phyloP scores from a whole-genome alignment of 75 land plant genomes.

The Pinus albicaulis region DNA sequence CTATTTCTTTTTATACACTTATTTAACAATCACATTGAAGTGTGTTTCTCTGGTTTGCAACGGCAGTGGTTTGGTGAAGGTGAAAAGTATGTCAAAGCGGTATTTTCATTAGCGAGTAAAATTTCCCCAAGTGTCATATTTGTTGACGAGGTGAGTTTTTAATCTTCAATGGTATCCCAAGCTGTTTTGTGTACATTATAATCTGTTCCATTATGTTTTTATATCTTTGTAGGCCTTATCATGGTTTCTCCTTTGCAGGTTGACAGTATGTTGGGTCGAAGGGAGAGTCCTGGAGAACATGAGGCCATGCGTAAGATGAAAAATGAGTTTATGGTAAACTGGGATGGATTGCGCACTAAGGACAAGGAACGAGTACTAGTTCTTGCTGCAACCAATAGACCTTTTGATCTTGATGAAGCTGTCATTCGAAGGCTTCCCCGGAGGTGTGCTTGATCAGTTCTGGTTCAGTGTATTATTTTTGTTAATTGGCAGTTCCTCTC shows the following conservation, averaged over 20 bases:
- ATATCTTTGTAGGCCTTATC: background rate
- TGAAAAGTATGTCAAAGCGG: slow-evolving; percentile 89
- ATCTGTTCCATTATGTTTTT: background rate
- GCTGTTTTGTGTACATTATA: background rate
- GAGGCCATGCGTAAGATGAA: slow-evolving; percentile 96
- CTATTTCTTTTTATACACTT: background rate
- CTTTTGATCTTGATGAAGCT: slow-evolving; percentile 96
- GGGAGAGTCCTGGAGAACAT: slow-evolving; percentile 86
- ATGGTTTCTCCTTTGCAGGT: slow-evolving; percentile 36
- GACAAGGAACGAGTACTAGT: slow-evolving; percentile 86
- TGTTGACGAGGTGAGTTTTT: slow-evolving; percentile 78
- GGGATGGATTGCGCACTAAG: slow-evolving; percentile 94
- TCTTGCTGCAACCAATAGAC: slow-evolving; percentile 90
- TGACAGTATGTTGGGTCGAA: slow-evolving; percentile 80
- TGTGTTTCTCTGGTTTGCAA: background rate
- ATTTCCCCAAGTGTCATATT: slow-evolving; percentile 88
- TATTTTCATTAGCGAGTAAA: slow-evolving; percentile 86
- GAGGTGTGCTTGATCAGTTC: slow-evolving; percentile 38
- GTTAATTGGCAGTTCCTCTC: background rate
- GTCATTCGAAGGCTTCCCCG: slow-evolving; percentile 85
- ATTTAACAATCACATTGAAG: background rate
- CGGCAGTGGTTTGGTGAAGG: slow-evolving; percentile 94
- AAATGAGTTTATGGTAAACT: slow-evolving; percentile 93
- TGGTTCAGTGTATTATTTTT: background rate
- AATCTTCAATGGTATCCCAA: background rate